Base-by-base conservation (phyloP, 805 yeast genomes). In the Candida taoyuanica region DNA sequence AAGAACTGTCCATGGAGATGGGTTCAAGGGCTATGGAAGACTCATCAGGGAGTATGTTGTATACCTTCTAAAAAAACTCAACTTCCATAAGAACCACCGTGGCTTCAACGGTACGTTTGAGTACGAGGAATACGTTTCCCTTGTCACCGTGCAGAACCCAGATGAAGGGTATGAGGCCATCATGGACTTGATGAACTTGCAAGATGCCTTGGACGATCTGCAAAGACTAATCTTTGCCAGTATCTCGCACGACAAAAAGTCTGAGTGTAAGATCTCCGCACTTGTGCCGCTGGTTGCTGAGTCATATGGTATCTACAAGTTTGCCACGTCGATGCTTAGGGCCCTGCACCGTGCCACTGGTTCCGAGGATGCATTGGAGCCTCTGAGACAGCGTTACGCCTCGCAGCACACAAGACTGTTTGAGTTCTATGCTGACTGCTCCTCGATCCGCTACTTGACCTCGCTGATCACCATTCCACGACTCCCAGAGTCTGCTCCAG, bases 101-200 rank as follows among this genome's bases (percentile, higher is more conserved):
- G 95, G 88, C 5, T 93, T 91, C 64, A 91, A 85, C 55, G 98
- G 98, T 26, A 87, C 87, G 26, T 91, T 91, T 61, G 98, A 91
- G 58, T 93, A 91, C 57, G 95, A 88, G 60, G 98, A 91, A 59
- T 93, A 91, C 56, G 78, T 89, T 31, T 85, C 96, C 4, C 70
- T 91, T 48, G 76, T 85, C 41, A 78, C 88, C 3, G 94, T 86
- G 27, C 81, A 86, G 52, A 96, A 91, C 59, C 97, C 97, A 5
- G 88, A 91, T 56, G 96, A 88, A 63, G 98, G 98, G 6, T 89
- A 83, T 58, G 95, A 91, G 56, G 80, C 95, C 1, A 78, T 91
- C 44, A 59, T 86, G 47, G 96, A 87, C 57, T 68, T 91, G 52
- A 81, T 87, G 85, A 76, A 78, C 31, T 66, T 91, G 40, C 96